These are phyloP conservation scores for Candida taoyuanica DNA, from an alignment of 805 yeast species.

Conservation along the genomic window DNA sequence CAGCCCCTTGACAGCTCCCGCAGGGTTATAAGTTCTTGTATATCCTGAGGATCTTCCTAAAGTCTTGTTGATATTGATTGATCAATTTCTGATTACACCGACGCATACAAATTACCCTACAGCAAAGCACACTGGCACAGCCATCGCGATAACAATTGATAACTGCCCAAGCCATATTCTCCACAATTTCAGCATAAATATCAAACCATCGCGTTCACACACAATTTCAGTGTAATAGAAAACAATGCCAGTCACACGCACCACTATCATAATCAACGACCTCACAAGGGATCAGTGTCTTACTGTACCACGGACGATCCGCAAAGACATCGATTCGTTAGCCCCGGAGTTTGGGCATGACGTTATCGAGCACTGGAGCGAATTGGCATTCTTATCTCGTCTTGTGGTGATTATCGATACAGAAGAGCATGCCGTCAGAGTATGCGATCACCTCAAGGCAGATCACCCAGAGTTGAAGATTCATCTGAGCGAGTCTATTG, in stretches of 20 bases:
- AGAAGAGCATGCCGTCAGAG: conserved; percentile 23
- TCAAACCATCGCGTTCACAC: no score
- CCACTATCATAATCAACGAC: conserved; percentile 23
- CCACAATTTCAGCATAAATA: no score
- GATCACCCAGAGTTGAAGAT: conserved; percentile 24
- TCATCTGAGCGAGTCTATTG: conserved; percentile 32
- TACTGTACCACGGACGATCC: conserved; percentile 16
- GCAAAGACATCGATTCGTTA: conserved; percentile 14
- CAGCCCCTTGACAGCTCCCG: no score
- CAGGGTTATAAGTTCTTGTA: no score
- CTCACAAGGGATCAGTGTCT: conserved; percentile 20
- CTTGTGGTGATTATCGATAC: conserved; percentile 34
- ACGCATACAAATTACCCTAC: no score
- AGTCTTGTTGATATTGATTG: no score
- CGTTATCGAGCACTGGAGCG: conserved; percentile 32
- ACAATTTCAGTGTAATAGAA: not conserved
- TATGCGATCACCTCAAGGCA: conserved; percentile 21
- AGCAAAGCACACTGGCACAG: no score
- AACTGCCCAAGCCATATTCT: no score
- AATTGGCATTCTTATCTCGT: conserved; percentile 38
- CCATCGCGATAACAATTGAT: no score
- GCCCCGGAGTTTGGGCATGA: not conserved
- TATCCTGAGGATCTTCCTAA: no score
- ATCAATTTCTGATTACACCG: no score
- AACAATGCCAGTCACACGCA: conserved; percentile 13